Conservation (phyloP, 495 filamentous ascomycete genomes). For the Podospora australis region DNA sequence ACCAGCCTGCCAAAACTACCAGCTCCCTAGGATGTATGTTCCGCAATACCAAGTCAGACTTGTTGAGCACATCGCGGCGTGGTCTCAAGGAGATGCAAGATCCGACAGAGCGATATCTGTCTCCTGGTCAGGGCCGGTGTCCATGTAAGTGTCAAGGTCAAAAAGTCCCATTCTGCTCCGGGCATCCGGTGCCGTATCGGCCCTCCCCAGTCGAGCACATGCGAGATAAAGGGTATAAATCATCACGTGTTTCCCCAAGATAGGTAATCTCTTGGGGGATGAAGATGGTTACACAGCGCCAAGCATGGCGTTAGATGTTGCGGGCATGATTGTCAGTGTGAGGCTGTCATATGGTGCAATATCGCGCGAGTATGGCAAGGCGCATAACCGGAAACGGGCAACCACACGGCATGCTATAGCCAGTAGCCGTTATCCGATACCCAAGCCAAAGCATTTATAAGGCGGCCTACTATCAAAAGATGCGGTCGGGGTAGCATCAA, state of each 20-base stretch:
- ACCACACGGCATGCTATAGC: constrained; percentile 2
- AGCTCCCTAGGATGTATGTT: no score
- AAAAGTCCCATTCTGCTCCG: background rate
- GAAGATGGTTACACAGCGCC: background rate
- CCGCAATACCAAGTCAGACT: no score
- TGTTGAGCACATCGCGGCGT: no score
- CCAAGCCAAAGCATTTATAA: background rate
- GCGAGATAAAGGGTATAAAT: background rate
- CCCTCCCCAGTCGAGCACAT: background rate
- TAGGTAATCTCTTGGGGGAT: background rate
- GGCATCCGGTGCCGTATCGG: constrained; percentile 1
- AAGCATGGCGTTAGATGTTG: background rate
- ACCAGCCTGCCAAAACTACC: no score
- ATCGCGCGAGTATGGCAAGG: constrained; percentile 24
- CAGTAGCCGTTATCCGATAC: background rate
- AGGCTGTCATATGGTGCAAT: constrained; percentile 15
- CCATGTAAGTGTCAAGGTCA: no score
- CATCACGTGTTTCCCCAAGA: background rate
- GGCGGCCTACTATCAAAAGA: no score
- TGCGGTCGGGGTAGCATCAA: no score
- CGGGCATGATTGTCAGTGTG: background rate
- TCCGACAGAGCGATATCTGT: no score
- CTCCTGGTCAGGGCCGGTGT: no score
- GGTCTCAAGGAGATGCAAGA: no score
- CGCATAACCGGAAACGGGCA: background rate